A percentile compares a stretch with the other conserved stretches of the same genome.
Evolutionary conservation across 2,329 filamentous ascomycete genomes (phyloP).

Genomic region (Cladosporium sp.): DNA sequence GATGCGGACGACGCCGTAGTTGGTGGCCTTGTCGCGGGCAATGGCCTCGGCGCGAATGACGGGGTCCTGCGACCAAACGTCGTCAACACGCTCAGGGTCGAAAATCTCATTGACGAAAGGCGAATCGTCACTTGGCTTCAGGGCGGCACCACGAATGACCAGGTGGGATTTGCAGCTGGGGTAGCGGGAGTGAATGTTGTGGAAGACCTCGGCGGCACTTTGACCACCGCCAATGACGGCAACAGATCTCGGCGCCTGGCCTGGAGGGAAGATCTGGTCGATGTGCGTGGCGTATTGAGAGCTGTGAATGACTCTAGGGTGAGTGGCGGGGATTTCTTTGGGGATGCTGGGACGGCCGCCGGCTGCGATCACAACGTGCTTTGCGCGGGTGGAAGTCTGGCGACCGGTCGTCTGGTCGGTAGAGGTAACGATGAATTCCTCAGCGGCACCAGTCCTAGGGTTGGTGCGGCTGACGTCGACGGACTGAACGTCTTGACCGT

Average conservation of each 20-base stretch:
- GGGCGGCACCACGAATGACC: constrained; percentile 75
- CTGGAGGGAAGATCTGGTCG: constrained; percentile 55
- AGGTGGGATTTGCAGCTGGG: constrained; percentile 75
- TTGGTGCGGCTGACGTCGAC: constrained; percentile 57
- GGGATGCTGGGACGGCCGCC: constrained; percentile 70
- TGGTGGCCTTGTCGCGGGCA: constrained; percentile 73
- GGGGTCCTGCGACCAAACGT: constrained; percentile 65
- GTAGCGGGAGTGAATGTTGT: constrained; percentile 77
- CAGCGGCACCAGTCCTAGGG: constrained; percentile 50
- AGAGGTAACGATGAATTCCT: constrained; percentile 65
- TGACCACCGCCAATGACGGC: constrained; percentile 88
- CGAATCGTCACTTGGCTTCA: constrained; percentile 90
- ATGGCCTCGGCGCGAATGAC: constrained; percentile 59
- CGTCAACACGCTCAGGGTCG: constrained; percentile 79
- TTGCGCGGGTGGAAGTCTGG: constrained; percentile 51
- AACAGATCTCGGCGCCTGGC: constrained; percentile 61
- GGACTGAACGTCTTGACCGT: constrained; percentile 71
- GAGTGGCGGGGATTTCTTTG: constrained; percentile 61
- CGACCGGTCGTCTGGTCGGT: constrained; percentile 57
- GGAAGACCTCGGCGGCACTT: constrained; percentile 92
- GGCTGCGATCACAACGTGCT: constrained; percentile 67
- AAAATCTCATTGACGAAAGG: constrained; percentile 98
- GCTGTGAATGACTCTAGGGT: constrained; percentile 78
- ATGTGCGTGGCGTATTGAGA: constrained; percentile 73
- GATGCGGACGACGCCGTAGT: constrained; percentile 93